Conservation (phyloP, 2,329 filamentous ascomycete species). For the Trichoderma sp. region DNA sequence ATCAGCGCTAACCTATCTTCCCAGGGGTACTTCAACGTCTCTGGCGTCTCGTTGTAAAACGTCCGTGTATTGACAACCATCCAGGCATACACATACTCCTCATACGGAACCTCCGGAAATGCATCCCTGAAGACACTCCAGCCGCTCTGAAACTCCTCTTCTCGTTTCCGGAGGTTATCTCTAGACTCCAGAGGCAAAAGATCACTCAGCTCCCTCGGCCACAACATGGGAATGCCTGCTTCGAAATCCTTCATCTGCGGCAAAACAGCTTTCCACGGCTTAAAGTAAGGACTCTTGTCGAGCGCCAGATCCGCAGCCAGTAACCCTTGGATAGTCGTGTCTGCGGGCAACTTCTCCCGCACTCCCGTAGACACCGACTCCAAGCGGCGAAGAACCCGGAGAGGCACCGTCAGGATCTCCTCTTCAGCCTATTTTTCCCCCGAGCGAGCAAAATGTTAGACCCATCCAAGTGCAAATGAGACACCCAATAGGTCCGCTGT, state of each 20-base stretch:
- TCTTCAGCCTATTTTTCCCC: slow-evolving; percentile 44
- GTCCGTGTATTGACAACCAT: slow-evolving; percentile 14
- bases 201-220: slow-evolving; percentile 44
- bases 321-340: slow-evolving; percentile 65
- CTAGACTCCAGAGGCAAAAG: slow-evolving; percentile 45
- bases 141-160: slow-evolving; percentile 39
- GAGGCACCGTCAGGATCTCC: slow-evolving; percentile 63
- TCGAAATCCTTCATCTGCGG: slow-evolving; percentile 61
- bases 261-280: slow-evolving; percentile 64
- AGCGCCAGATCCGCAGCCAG: slow-evolving; percentile 67
- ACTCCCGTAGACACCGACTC: slow-evolving; percentile 57
- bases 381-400: slow-evolving; percentile 60
- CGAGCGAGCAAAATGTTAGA: neutral
- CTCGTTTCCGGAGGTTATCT: slow-evolving; percentile 53
- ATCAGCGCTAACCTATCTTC: slow-evolving; percentile 16
- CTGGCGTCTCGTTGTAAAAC: slow-evolving; percentile 6
- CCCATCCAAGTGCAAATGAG: neutral
- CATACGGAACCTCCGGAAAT: slow-evolving; percentile 31
- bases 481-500: neutral
- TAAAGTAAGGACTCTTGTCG: slow-evolving; percentile 46
- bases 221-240: slow-evolving; percentile 40
- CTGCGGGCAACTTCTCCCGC: slow-evolving; percentile 47
- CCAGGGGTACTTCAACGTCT: slow-evolving; percentile 19
- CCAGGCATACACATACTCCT: slow-evolving; percentile 20
- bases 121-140: slow-evolving; percentile 36